A percentile compares a stretch with the other conserved stretches of the same genome.
phyloP scores from a whole-genome alignment of 495 filamentous ascomycete genomes.

The Podospora pseudoanserina region DNA sequence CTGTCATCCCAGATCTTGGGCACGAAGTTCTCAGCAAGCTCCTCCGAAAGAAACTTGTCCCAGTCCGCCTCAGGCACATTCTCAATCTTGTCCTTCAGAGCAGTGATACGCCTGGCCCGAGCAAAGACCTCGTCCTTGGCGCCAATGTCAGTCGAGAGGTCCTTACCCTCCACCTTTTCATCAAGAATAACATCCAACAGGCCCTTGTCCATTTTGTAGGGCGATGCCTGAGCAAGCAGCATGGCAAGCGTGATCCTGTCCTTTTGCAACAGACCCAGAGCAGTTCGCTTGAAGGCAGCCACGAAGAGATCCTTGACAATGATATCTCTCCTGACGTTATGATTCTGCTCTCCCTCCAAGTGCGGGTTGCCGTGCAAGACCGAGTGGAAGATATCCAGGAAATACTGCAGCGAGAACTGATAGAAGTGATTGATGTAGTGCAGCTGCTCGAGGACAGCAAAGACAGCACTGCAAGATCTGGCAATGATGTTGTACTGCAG shows the following conservation, averaged over 20 bases:
- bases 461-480: conserved; percentile 90
- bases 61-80: conserved; percentile 59
- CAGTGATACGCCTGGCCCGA: conserved; percentile 60
- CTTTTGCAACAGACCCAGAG: conserved; percentile 86
- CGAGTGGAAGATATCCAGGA: conserved; percentile 92
- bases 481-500: conserved; percentile 89
- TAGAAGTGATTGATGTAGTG: conserved; percentile 99
- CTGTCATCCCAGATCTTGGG: conserved; percentile 70
- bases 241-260: conserved; percentile 94
- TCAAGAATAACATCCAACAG: conserved; percentile 86
- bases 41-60: conserved; percentile 77
- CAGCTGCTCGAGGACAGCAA: conserved; percentile 93
- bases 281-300: conserved; percentile 87
- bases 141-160: conserved; percentile 67
- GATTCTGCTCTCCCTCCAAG: conserved; percentile 66
- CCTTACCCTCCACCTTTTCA: conserved; percentile 66
- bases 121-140: conserved; percentile 65
- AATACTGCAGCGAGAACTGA: conserved; percentile 97
- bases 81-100: conserved; percentile 71
- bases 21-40: conserved; percentile 83
- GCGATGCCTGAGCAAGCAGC: conserved; percentile 88
- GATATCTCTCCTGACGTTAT: conserved; percentile 72
- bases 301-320: conserved; percentile 88
- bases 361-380: conserved; percentile 80
- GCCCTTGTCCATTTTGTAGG: conserved; percentile 86